Evolutionary conservation across 2,329 filamentous ascomycete species (phyloP), one percentile per base, ranked within the genome.

Genomic region (Penicillium sp.): DNA sequence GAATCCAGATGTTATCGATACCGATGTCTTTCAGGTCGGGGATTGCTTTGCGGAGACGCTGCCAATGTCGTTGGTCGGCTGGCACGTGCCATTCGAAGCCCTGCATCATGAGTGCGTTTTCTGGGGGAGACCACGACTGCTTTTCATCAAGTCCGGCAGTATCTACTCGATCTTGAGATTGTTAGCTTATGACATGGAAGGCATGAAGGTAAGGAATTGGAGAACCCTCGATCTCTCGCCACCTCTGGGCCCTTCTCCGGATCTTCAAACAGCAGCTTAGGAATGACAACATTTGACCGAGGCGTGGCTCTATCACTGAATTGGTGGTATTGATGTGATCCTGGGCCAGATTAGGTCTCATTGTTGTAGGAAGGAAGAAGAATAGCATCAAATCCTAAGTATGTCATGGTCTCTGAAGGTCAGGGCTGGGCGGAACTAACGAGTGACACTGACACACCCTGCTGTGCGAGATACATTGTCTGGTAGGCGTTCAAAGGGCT

Each of bases 51-150:
- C 69, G 66, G 1, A 86, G 75, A 8, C 82, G 77, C 32, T 72
- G 68, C 77, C 80, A 87, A 65, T 87, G 83, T 42, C 73, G 68
- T 45, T 76, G 67, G 55, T 83, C 77, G 38, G 77, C 75, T 2
- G 82, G 81, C 4, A 81, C 75, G 61, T 87, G 82, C 84, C 84
- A 88, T 70, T 88, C 84, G 61, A 86, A 87, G 12, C 75, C 80
- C 65, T 87, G 83, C 57, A 87, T 76, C 69, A 87, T 78, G 45
- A 80, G 77, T 12, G 51, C 40, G 41, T 69, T 69, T 35, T 65
- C 60, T 3, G 62, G 53, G n/a, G 57, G 52, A 37, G 55, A 53
- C 63, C 61, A 62, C 43, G 57, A 52, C 9, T 57, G 45, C 32
- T 64, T 53, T 45, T 64, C 59, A n/a, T 61, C 53, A 33, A 57